These are phyloP conservation scores for Cutaneotrichosporon dermatis DNA, from an alignment of 1,284 basidiomycete species.

Conservation along the genomic window DNA sequence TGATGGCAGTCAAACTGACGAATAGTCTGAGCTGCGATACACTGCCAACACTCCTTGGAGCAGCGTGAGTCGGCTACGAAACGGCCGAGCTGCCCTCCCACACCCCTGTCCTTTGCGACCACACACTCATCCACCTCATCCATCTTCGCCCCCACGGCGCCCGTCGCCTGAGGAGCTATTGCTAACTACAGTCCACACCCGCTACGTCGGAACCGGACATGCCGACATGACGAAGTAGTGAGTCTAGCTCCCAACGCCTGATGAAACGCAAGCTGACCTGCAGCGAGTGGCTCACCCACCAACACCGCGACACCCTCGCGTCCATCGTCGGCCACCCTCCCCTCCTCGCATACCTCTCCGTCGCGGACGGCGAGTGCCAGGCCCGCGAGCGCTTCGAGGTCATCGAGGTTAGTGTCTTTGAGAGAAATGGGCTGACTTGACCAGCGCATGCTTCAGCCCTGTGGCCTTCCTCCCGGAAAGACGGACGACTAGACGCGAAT, in stretches of 20 bases:
- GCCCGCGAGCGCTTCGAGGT: slow-evolving; percentile 91
- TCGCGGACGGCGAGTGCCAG: slow-evolving; percentile 88
- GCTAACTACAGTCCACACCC: slow-evolving; percentile 70
- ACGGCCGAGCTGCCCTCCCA: too few species aligned
- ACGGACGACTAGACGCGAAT: slow-evolving; percentile 62
- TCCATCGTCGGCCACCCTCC: slow-evolving; percentile 89
- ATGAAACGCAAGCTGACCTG: neutral
- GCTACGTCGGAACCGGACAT: slow-evolving; percentile 93
- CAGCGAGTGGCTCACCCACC: slow-evolving; percentile 96
- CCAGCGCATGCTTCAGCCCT: slow-evolving; percentile 96
- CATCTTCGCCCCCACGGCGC: too few species aligned
- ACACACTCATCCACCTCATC: too few species aligned
- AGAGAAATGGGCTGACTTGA: slow-evolving; percentile 1
- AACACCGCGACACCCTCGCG: slow-evolving; percentile 89
- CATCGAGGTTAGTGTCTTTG: slow-evolving; percentile 70
- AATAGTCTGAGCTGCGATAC: slow-evolving; percentile 74
- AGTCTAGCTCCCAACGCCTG: slow-evolving; percentile 41
- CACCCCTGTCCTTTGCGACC: too few species aligned
- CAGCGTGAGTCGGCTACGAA: slow-evolving; percentile 60
- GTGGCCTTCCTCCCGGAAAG: slow-evolving; percentile 88
- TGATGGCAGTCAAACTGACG: neutral
- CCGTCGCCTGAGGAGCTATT: neutral
- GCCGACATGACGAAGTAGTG: slow-evolving; percentile 92
- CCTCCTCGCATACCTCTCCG: slow-evolving; percentile 76
- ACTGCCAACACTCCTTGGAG: slow-evolving; percentile 91